phyloP scores from a whole-genome alignment of 1,284 basidiomycete genomes.

The Apiotrichum akiyoshidainum region DNA sequence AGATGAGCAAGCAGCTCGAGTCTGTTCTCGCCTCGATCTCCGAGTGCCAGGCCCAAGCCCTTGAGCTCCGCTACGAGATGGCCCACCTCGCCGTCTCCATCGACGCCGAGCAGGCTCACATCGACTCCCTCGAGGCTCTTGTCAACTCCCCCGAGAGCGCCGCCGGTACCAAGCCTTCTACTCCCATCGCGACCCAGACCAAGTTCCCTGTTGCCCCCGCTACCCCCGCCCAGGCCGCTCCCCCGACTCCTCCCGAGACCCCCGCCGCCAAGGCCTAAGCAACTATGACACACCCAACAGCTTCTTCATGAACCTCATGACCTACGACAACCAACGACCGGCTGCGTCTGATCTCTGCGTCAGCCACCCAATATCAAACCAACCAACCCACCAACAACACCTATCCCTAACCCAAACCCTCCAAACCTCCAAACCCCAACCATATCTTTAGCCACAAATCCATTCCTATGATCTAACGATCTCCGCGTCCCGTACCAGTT shows the following conservation, averaged over 20 bases:
- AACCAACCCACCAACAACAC: no score
- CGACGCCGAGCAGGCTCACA: slow-evolving; percentile 9
- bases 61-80: slow-evolving; percentile 9
- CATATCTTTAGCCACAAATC: no score
- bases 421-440: no score
- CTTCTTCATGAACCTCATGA: no score
- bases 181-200: neutral
- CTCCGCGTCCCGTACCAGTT: no score
- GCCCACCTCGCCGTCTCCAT: slow-evolving; percentile 7
- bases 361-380: no score
- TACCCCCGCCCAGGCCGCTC: neutral
- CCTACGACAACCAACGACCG: no score
- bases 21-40: neutral
- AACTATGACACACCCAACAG: no score
- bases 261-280: slow-evolving; percentile 1
- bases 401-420: no score
- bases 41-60: slow-evolving; percentile 7
- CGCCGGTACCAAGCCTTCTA: neutral
- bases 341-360: no score
- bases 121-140: slow-evolving; percentile 1
- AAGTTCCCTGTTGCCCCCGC: neutral
- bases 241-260: slow-evolving; percentile 1
- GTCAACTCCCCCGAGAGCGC: neutral
- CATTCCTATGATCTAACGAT: no score
- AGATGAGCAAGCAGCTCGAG: slow-evolving; percentile 1